phyloP scores from a whole-genome alignment of 169 alveolate species.

The Cryptosporidium ryanae region DNA sequence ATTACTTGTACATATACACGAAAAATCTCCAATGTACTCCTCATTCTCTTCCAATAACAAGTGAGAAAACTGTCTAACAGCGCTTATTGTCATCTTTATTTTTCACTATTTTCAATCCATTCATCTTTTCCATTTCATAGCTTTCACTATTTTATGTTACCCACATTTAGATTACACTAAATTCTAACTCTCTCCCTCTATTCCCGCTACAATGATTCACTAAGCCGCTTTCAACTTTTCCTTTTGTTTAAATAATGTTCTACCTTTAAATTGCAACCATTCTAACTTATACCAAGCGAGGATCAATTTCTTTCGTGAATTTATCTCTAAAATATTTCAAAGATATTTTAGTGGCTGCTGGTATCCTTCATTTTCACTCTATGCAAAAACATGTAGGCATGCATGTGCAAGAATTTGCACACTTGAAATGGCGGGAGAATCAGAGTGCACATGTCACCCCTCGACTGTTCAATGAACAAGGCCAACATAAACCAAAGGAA shows the following conservation, averaged over 20 bases:
- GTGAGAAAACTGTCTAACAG: slow-evolving; percentile 56
- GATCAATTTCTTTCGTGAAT: too few relatives aligned
- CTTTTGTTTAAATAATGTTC: not conserved
- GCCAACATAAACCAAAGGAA: too few relatives aligned
- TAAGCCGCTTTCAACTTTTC: not conserved
- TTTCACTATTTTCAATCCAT: not conserved
- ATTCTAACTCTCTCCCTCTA: not conserved
- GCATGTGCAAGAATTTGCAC: too few relatives aligned
- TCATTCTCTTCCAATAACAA: slow-evolving; percentile 65
- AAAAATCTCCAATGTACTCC: slow-evolving; percentile 47
- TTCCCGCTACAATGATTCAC: not conserved
- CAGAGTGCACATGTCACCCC: too few relatives aligned
- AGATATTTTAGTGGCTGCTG: too few relatives aligned
- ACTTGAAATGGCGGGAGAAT: too few relatives aligned
- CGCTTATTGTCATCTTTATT: slow-evolving; percentile 37
- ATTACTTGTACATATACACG: slow-evolving; percentile 27
- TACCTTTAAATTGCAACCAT: too few relatives aligned
- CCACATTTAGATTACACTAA: not conserved
- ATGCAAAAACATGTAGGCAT: too few relatives aligned
- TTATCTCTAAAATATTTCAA: too few relatives aligned
- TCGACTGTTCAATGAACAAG: too few relatives aligned
- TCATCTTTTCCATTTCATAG: not conserved
- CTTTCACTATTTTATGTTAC: not conserved
- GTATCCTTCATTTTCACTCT: too few relatives aligned
- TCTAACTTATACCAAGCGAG: too few relatives aligned